These are phyloP conservation scores for Haematococcus sp. DNA, from an alignment of 139 green algal genomes.

Conservation along the genomic window DNA sequence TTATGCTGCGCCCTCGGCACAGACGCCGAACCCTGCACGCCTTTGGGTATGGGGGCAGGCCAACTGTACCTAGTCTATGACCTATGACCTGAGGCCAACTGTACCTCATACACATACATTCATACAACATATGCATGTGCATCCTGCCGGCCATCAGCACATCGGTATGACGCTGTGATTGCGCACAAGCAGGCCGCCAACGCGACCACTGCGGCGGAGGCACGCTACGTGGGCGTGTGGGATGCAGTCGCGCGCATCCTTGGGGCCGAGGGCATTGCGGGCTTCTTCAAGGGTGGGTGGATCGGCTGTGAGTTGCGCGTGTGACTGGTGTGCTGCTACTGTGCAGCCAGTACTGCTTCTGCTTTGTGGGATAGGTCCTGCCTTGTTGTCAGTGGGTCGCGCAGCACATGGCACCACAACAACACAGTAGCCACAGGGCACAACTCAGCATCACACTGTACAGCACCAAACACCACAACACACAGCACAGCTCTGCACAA, in stretches of 20 bases:
- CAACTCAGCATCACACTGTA: not conserved
- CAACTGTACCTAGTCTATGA: not conserved
- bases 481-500: too few relatives aligned
- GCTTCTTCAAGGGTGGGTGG: conserved; percentile 58
- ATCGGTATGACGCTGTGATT: too few relatives aligned
- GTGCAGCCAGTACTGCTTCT: not conserved
- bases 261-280: conserved; percentile 57
- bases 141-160: too few relatives aligned
- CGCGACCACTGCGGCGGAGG: conserved; percentile 46
- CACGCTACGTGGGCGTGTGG: conserved; percentile 55
- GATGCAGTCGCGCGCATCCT: conserved; percentile 65
- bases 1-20: too few relatives aligned
- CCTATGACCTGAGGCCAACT: not conserved
- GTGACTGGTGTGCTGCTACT: not conserved
- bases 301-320: too few relatives aligned
- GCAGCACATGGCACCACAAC: too few relatives aligned
- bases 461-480: not conserved
- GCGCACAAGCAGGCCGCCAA: conserved; percentile 35
- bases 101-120: too few relatives aligned
- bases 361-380: too few relatives aligned
- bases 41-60: not conserved
- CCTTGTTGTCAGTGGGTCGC: too few relatives aligned
- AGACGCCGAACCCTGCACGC: not conserved
- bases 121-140: too few relatives aligned
- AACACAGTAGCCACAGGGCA: too few relatives aligned